Evolutionary conservation across 1,284 basidiomycete genomes (phyloP), one percentile per base, ranked within the genome.

Genomic region (Exobasidium rhododendri): DNA sequence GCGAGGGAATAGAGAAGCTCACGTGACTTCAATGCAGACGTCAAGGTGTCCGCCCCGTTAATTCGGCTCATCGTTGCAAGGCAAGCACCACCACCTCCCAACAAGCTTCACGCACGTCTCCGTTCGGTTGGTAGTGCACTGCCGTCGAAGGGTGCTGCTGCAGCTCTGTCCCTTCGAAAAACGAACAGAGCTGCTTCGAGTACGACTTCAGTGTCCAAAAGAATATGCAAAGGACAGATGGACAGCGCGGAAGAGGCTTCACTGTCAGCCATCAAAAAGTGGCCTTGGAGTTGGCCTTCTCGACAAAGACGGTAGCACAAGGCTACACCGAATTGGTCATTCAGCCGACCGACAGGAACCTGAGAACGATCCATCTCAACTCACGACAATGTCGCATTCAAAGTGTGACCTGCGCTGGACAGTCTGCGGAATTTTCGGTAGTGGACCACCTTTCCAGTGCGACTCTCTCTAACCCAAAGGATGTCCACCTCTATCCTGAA

Each of bases 401-500:
- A 68, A 85, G 83, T 24, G 87, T 92, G 59, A 86, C 86, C 13
- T 86, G 91, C 68, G 63, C 68, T 20, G 69, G 67, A 1, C 59
- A 59, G 22, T 47, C 62, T 31, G 86, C 89, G 30, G 87, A 90
- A 65, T 92, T 90, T 76, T 83, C 86, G 3, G 86, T 91, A 75
- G 82, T 87, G 73, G 88, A 94, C 79, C 87, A 91, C 1, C 83
- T 92, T 29, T 83, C 86, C 26, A 87, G 86, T 60, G 84, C 91
- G 67, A 86, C 81, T 28, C 87, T 90, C 63, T 83, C 89, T 4
- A 70, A 80, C n/a, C 64, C 69, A 0, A 60, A 59, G n/a, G 92
- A 97, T 74, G 89, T 91, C 61, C 91, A 93, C 74, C 85, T 86
- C 46, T 93, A 97, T 81, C 91, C 92, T 5, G 94, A 97, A 79